Conservation (phyloP, 345 rosid species). For the Erodium maritimum region DNA sequence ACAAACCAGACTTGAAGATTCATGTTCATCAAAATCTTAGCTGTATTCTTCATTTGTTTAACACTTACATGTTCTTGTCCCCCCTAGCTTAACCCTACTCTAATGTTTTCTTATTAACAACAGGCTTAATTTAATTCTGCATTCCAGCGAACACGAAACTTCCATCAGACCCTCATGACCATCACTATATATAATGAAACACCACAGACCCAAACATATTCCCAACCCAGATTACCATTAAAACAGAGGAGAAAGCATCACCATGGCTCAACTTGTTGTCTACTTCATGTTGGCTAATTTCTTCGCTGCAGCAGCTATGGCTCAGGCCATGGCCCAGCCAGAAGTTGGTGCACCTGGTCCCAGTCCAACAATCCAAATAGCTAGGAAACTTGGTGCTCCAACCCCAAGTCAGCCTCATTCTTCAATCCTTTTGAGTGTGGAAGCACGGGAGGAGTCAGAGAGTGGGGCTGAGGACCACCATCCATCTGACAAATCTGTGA, state of each 20-base stretch:
- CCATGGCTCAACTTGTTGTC: constrained; percentile 11
- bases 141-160: constrained; percentile 25
- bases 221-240: not conserved
- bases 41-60: constrained; percentile 25
- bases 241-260: too few species aligned
- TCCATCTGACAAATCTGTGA: constrained; percentile 51
- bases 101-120: not conserved
- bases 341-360: too few species aligned
- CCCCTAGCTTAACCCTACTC: constrained; percentile 20
- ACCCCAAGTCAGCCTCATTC: not conserved
- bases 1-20: too few species aligned
- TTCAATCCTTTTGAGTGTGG: constrained; percentile 9
- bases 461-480: constrained; percentile 28
- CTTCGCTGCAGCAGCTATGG: constrained; percentile 22
- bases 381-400: not conserved
- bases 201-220: not conserved
- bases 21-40: constrained; percentile 22
- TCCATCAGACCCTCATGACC: constrained; percentile 21
- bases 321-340: constrained; percentile 18
- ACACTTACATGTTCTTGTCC: constrained; percentile 20
- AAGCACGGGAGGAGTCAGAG: constrained; percentile 10
- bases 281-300: constrained; percentile 18
- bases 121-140: constrained; percentile 8
- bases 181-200: not conserved
- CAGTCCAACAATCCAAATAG: not conserved